Conservation (phyloP, 371 early-diverging fungal species). For the Haplosporangium sp. region DNA sequence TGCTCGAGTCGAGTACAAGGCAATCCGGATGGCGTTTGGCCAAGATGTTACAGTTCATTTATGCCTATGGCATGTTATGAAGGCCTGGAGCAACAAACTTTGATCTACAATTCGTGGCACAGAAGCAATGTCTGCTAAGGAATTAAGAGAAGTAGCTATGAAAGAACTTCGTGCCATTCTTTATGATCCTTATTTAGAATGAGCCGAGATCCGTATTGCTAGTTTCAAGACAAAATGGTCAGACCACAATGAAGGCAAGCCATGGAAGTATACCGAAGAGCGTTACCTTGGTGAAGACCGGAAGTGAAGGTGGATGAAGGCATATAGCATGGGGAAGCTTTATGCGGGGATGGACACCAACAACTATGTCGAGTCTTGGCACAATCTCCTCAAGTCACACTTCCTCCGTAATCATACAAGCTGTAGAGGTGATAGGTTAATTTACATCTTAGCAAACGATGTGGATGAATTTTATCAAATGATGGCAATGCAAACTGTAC, state of each 20-base stretch:
- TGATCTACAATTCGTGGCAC: background rate
- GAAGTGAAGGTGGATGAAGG: background rate
- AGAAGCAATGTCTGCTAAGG: background rate
- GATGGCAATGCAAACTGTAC: background rate
- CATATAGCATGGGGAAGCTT: background rate
- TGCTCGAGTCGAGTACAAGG: background rate
- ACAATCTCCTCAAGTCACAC: slow-evolving; percentile 25
- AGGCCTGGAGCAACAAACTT: background rate
- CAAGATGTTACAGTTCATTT: background rate
- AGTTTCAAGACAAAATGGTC: background rate
- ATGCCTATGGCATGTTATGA: slow-evolving; percentile 1
- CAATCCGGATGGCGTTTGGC: background rate
- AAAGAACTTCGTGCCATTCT: background rate
- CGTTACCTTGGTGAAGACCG: background rate
- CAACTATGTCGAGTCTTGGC: slow-evolving; percentile 35
- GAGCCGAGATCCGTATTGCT: background rate
- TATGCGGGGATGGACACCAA: slow-evolving; percentile 36
- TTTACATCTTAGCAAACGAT: background rate
- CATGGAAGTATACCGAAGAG: background rate
- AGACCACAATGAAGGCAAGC: background rate
- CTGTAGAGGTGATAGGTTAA: slow-evolving; percentile 4
- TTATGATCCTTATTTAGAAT: background rate
- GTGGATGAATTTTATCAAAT: slow-evolving; percentile 1
- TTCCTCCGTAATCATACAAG: background rate
- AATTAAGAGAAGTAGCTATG: background rate